Conservation (phyloP, 495 filamentous ascomycete genomes). For the Hypoxylon perforatum region DNA sequence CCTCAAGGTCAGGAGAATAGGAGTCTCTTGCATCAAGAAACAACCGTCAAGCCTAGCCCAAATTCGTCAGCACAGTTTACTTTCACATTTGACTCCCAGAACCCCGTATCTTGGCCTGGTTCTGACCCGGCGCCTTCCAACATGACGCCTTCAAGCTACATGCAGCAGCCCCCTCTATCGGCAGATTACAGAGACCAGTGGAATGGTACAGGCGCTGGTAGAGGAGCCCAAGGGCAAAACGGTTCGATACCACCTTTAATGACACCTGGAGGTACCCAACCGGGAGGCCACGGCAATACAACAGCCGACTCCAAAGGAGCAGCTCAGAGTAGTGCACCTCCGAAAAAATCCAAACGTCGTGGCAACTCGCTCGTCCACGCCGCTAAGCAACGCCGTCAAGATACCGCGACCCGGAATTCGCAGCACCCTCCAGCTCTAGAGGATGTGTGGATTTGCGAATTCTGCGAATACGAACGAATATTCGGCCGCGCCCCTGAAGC, state of each 20-base stretch:
- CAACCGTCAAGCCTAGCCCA: slow-evolving; percentile 66
- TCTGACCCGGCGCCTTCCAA: slow-evolving; percentile 67
- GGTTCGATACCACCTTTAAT: slow-evolving; percentile 14
- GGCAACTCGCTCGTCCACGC: slow-evolving; percentile 45
- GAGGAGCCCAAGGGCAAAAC: slow-evolving; percentile 23
- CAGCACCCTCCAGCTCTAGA: slow-evolving; percentile 78
- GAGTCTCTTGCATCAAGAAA: slow-evolving; percentile 78
- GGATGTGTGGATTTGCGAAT: slow-evolving; percentile 94
- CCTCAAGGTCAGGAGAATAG: slow-evolving; percentile 74
- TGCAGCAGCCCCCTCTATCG: slow-evolving; percentile 13
- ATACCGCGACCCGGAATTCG: slow-evolving; percentile 68
- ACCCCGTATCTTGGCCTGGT: slow-evolving; percentile 62
- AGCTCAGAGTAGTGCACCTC: slow-evolving; percentile 21
- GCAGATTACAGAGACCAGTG: slow-evolving; percentile 23
- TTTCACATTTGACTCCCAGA: slow-evolving; percentile 80
- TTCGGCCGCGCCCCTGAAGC: slow-evolving; percentile 85
- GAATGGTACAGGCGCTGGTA: slow-evolving; percentile 5
- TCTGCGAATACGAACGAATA: slow-evolving; percentile 89
- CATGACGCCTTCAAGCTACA: slow-evolving; percentile 28
- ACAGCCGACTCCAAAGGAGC: slow-evolving; percentile 24
- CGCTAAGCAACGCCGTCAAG: slow-evolving; percentile 53
- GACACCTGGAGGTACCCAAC: slow-evolving; percentile 20
- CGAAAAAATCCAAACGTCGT: slow-evolving; percentile 42
- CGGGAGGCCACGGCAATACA: slow-evolving; percentile 1
- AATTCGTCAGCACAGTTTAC: slow-evolving; percentile 84